A percentile compares a stretch with the other conserved stretches of the same genome.
Conservation (phyloP, 2,329 filamentous ascomycete species). For the Verticillium isaacii region DNA sequence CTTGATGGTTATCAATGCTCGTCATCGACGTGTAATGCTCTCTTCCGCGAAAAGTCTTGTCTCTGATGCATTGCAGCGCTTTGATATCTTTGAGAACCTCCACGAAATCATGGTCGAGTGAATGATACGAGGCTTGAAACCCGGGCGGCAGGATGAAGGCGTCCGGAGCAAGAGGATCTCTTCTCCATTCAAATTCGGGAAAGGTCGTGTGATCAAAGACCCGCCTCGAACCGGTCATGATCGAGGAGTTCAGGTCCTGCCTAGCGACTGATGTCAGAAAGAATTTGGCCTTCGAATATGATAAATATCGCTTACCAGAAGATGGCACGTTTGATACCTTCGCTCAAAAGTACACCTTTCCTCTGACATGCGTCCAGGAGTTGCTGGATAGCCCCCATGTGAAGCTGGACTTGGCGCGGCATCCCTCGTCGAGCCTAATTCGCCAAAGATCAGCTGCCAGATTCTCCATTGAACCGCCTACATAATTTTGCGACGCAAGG, state of each 20-base stretch:
- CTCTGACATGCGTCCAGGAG: constrained; percentile 26
- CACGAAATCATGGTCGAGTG: constrained; percentile 24
- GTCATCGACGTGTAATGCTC: constrained; percentile 21
- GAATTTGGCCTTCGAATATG: neutral
- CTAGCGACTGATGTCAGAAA: constrained; percentile 15
- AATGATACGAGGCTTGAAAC: constrained; percentile 18
- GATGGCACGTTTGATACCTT: constrained; percentile 37
- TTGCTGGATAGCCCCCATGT: constrained; percentile 31
- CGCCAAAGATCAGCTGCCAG: neutral
- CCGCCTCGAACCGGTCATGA: constrained; percentile 32
- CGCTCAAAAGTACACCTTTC: constrained; percentile 22
- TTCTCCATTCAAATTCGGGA: constrained; percentile 31
- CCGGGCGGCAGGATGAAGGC: constrained; percentile 27
- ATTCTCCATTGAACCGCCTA: neutral
- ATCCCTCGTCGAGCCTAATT: constrained; percentile 31
- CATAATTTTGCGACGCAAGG: too few relatives aligned
- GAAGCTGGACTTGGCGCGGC: constrained; percentile 31
- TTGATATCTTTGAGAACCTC: constrained; percentile 32
- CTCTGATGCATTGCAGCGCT: constrained; percentile 32
- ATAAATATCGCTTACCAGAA: constrained; percentile 29
- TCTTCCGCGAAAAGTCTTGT: constrained; percentile 11
- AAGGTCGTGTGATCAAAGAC: constrained; percentile 36
- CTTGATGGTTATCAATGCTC: constrained; percentile 32
- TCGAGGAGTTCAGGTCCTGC: constrained; percentile 36
- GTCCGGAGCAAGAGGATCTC: constrained; percentile 23